Evolutionary conservation across 2,329 filamentous ascomycete species (phyloP), one percentile per base, ranked within the genome.

Genomic region (Exophiala oligosperma): DNA sequence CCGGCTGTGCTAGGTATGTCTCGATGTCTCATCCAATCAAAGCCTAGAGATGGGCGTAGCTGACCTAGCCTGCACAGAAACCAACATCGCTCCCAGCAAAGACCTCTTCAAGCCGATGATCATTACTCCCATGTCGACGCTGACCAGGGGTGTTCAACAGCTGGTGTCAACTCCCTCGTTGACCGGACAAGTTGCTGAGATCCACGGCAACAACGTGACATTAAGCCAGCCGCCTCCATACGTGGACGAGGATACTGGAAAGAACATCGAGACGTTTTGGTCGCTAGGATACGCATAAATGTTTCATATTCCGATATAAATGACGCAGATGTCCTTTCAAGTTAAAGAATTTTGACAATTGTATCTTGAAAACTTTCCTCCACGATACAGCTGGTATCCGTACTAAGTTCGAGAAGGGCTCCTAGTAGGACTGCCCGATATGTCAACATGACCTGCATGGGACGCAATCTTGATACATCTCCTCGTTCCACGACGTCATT

Each of bases 71-170:
- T 9, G 28, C 58, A 17, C 17, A 80, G 76, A 78, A 64, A 77
- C 78, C 1, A 79, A 78, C 41, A 77, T 79, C 56, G 74, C 76
- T 1, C 76, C 80, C 0, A 69, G 68, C 54, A 71, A 74, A 37
- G 72, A 72, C 0, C 66, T 82, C 7, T 81, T 81, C 65, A 70
- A 75, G 23, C 66, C 71, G 4, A 82, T 83, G 80, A 67, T 76
- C 4, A 49, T 81, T 21, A 83, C 81, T 4, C 81, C 80, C 2
- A 80, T 81, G 74, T 72, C 72, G 2, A 82, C 80, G 0, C 73
- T 80, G 1, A 67, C 75, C 4, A 71, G 68, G 11, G 80, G 77
- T 2, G 74, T 82, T 1, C 69, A 70, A 17, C 70, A 75, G 62
- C 73, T 83, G 9, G 60, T 78, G 8, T 67, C 62, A 0, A 74